Base-by-base conservation (phyloP, 2,329 filamentous ascomycete genomes). In the Monascus ruber region DNA sequence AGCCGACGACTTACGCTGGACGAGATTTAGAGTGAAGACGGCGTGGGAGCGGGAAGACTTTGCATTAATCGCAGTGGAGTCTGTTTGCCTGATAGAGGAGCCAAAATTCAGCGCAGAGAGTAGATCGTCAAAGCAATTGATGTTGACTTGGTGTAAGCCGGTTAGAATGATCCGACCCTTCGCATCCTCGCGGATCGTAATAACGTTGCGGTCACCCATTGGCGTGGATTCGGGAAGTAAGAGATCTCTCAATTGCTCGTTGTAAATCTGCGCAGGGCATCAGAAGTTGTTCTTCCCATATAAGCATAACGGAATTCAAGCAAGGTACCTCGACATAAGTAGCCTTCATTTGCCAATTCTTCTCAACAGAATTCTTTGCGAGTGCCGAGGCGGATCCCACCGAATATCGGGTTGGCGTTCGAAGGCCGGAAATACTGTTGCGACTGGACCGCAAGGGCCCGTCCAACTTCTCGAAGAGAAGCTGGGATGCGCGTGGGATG, bases 41-140 rank as follows among this genome's bases (percentile, higher is more conserved):
- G 91, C 91, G 60, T 98, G 91, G 1, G 91, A 98, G 47, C 91
- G 86, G 7, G 91, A 98, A 0, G 91, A 98, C 58, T 94, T 89
- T 33, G 89, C 91, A 58, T 98, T 98, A 56, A 96, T 91, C 3
- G 89, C 91, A 2, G 91, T 98, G 24, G 91, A 83, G 64, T 98
- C 91, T 0, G 91, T 98, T 59, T 98, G 91, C 44, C 91, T 83
- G 56, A 98, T 94, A 24, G 82, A 77, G 1, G 91, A 98, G 17
- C 91, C 91, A 55, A 93, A 89, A 59, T 88, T 91, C 40, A 98
- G 72, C 5, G 87, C 88, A 44, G 79, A 81, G 62, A 96, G 77
- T 36, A 98, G 69, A 59, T 98, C 91, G 4, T 96, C 88, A 6
- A 88, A 83, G 0, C 85, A 94, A 55, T 89, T 88, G 54, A 98